These are phyloP conservation scores for Cicer judaicum DNA, from an alignment of 306 rosid genomes.

Conservation along the genomic window DNA sequence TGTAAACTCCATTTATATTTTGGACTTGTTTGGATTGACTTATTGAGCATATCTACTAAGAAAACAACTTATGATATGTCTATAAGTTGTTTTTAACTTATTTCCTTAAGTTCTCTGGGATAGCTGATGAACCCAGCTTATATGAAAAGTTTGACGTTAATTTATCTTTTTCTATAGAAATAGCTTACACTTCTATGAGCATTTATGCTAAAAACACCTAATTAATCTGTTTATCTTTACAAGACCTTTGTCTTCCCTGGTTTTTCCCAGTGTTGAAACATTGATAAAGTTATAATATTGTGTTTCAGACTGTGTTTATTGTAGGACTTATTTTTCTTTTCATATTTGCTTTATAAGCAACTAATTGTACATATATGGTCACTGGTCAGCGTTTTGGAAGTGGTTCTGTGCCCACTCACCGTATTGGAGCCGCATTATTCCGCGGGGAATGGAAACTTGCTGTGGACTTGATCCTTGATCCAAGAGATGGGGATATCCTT, in stretches of 20 bases:
- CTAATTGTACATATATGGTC: conserved; percentile 46
- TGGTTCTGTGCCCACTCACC: conserved; percentile 92
- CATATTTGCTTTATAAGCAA: conserved; percentile 29
- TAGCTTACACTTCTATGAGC: no score
- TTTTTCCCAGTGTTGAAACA: neutral
- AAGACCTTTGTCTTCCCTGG: neutral
- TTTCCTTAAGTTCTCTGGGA: no score
- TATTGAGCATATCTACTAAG: no score
- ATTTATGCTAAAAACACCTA: no score
- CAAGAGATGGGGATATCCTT: conserved; percentile 99
- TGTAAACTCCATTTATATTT: conserved; percentile 9
- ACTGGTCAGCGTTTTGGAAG: conserved; percentile 88
- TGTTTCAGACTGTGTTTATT: conserved; percentile 21
- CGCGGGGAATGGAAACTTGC: conserved; percentile 90
- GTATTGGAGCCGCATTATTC: conserved; percentile 76
- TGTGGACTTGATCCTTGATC: conserved; percentile 89
- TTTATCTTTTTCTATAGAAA: no score
- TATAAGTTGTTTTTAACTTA: no score
- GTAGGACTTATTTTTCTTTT: conserved; percentile 3
- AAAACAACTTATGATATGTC: no score
- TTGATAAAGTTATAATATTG: conserved; percentile 7
- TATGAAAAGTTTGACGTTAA: no score
- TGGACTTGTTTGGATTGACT: no score
- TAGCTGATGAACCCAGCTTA: no score
- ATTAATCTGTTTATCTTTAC: no score